A percentile compares a stretch with the other conserved stretches of the same genome.
Conservation (phyloP, 1,284 basidiomycete genomes). For the Sanghuangporus weigelae region DNA sequence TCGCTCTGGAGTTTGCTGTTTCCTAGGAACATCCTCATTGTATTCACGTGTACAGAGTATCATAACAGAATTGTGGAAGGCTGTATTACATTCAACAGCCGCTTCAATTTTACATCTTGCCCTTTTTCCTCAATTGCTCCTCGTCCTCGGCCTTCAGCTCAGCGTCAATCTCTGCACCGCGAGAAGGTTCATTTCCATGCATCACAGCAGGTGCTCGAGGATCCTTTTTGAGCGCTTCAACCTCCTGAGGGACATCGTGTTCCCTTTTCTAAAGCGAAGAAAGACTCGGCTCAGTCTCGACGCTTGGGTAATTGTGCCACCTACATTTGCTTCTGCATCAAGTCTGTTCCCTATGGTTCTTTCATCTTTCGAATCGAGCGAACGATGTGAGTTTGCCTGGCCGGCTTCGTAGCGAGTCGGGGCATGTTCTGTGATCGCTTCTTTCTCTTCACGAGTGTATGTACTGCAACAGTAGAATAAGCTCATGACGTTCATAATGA, state of each 20-base stretch:
- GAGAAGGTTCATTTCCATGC: slow-evolving; percentile 56
- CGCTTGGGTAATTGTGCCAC: not conserved
- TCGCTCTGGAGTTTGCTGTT: too few relatives aligned
- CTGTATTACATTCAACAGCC: not conserved
- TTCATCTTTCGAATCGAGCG: slow-evolving; percentile 38
- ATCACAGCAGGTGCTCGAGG: slow-evolving; percentile 38
- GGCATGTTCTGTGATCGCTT: slow-evolving; percentile 19
- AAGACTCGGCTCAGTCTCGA: not conserved
- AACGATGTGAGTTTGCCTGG: slow-evolving; percentile 30
- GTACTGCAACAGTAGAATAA: not conserved
- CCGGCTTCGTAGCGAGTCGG: slow-evolving; percentile 27
- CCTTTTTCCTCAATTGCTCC: slow-evolving; percentile 43
- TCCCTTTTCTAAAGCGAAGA: slow-evolving; percentile 1
- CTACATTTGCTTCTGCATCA: slow-evolving; percentile 26
- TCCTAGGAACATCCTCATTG: too few relatives aligned
- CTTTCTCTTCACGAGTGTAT: slow-evolving; percentile 18
- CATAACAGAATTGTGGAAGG: not conserved
- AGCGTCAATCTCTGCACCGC: slow-evolving; percentile 57
- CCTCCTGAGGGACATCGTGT: slow-evolving; percentile 24
- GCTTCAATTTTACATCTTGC: slow-evolving; percentile 28
- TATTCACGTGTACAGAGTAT: too few relatives aligned
- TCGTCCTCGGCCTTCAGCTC: slow-evolving; percentile 49
- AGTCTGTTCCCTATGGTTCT: slow-evolving; percentile 36
- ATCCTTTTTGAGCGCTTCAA: slow-evolving; percentile 27
- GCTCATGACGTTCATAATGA: too few relatives aligned